Conservation (phyloP, 441 rosid genomes). For the Flueggea neowawraea region DNA sequence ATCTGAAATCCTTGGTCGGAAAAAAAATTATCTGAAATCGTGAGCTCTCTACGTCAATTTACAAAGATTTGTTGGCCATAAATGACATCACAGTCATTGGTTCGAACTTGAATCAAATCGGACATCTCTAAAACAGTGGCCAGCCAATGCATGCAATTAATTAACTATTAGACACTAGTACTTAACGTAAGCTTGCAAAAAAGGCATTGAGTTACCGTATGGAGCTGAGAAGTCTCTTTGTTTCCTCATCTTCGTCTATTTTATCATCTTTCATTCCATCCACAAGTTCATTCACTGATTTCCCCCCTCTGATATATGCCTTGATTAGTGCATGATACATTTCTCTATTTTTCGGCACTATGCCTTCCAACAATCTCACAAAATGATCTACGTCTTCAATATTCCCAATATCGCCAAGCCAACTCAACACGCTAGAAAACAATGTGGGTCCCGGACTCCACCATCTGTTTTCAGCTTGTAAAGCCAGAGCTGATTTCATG, state of each 20-base stretch:
- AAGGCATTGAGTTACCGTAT: constrained; percentile 2
- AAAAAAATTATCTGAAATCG: too few relatives aligned
- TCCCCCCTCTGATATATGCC: constrained; percentile 29
- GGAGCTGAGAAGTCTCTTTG: constrained; percentile 22
- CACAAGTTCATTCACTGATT: constrained; percentile 21
- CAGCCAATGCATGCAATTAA: too few relatives aligned
- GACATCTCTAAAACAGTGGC: too few relatives aligned
- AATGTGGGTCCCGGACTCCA: constrained; percentile 42
- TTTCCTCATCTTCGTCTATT: constrained; percentile 23
- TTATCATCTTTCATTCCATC: constrained; percentile 24
- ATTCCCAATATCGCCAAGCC: constrained; percentile 41
- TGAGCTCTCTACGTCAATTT: too few relatives aligned
- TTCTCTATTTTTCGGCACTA: constrained; percentile 21
- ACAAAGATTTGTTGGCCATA: too few relatives aligned
- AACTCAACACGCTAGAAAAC: constrained; percentile 38
- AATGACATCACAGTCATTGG: too few relatives aligned
- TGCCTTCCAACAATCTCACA: constrained; percentile 21
- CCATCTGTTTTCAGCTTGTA: constrained; percentile 17
- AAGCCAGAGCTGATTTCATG: constrained; percentile 47
- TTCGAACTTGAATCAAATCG: too few relatives aligned
- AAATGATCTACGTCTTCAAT: constrained; percentile 35
- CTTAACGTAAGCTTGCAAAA: too few relatives aligned
- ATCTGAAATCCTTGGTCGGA: too few relatives aligned
- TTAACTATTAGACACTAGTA: too few relatives aligned
- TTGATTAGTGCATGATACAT: constrained; percentile 30